A percentile compares a stretch with the other conserved stretches of the same genome.
These are phyloP conservation scores for Phlebopus sp. DNA, from an alignment of 1,284 basidiomycete species.

Conservation along the genomic window DNA sequence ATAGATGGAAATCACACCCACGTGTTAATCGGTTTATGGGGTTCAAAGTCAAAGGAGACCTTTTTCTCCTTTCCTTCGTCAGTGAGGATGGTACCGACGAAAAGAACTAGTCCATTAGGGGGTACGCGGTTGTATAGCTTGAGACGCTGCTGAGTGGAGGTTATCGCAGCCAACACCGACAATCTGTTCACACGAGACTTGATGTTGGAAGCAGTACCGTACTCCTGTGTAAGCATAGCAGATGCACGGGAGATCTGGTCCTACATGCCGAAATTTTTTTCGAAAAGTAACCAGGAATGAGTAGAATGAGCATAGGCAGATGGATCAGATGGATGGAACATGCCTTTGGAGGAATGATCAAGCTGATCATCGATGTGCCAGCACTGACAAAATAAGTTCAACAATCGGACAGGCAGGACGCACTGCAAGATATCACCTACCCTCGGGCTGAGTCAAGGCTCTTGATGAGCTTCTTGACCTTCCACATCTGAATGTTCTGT, in stretches of 20 bases:
- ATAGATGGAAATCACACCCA: slow-evolving; percentile 39
- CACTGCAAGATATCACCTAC: slow-evolving; percentile 39
- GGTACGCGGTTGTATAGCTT: slow-evolving; percentile 97
- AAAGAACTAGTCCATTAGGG: slow-evolving; percentile 95
- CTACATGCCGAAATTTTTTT: slow-evolving; percentile 39
- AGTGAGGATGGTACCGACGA: slow-evolving; percentile 96
- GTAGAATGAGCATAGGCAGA: neutral
- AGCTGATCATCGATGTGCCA: slow-evolving; percentile 98
- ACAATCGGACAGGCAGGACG: slow-evolving; percentile 20
- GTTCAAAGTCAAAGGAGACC: slow-evolving; percentile 96
- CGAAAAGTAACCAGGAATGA: neutral
- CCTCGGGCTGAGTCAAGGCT: slow-evolving; percentile 91
- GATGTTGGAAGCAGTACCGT: slow-evolving; percentile 98
- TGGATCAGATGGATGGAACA: slow-evolving; percentile 28
- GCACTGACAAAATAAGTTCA: slow-evolving; percentile 44
- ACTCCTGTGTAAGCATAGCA: slow-evolving; percentile 97
- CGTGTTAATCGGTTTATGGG: slow-evolving; percentile 99
- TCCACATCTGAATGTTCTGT: slow-evolving; percentile 93
- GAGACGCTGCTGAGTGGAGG: slow-evolving; percentile 96
- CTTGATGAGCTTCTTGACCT: slow-evolving; percentile 98
- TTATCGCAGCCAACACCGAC: slow-evolving; percentile 97
- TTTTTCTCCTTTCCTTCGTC: slow-evolving; percentile 99
- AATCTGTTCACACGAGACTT: slow-evolving; percentile 99
- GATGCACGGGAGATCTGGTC: slow-evolving; percentile 95
- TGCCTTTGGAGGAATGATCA: slow-evolving; percentile 94